A percentile compares a stretch with the other conserved stretches of the same genome.
Evolutionary conservation across 2,329 filamentous ascomycete species (phyloP).

Genomic region (Xylaria sp.): DNA sequence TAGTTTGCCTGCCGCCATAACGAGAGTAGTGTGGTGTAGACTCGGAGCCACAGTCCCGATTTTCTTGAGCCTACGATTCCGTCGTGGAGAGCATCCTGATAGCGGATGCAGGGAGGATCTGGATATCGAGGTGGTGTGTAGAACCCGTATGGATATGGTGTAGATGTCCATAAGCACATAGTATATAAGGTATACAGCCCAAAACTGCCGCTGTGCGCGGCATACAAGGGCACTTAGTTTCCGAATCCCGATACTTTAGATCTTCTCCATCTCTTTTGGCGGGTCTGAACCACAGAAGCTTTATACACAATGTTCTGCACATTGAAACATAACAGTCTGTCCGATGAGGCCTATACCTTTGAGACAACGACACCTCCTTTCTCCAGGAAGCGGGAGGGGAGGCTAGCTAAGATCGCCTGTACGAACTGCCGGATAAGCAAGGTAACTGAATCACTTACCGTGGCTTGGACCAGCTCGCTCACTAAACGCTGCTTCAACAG

Average conservation of each 20-base stretch:
- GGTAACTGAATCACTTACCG: constrained; percentile 23
- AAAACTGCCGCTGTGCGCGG: constrained; percentile 29
- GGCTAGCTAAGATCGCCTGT: constrained; percentile 38
- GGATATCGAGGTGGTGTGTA: constrained; percentile 16
- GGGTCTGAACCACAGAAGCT: neutral
- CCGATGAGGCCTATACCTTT: constrained; percentile 38
- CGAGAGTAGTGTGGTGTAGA: constrained; percentile 10
- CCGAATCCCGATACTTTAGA: constrained; percentile 29
- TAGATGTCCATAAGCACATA: constrained; percentile 18
- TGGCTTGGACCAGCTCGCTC: neutral
- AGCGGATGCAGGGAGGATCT: constrained; percentile 17
- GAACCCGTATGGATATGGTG: constrained; percentile 19
- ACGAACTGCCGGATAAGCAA: constrained; percentile 40
- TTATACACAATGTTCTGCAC: constrained; percentile 37
- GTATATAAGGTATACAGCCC: constrained; percentile 33
- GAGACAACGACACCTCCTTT: constrained; percentile 39
- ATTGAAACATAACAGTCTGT: constrained; percentile 35
- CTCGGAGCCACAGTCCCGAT: constrained; percentile 24
- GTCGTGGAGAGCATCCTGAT: constrained; percentile 21
- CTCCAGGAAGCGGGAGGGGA: constrained; percentile 37
- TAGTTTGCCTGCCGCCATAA: constrained; percentile 34
- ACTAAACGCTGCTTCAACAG: constrained; percentile 26
- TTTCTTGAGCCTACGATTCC: constrained; percentile 30
- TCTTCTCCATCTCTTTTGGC: constrained; percentile 24
- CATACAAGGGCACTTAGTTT: constrained; percentile 30